These are phyloP conservation scores for Populus pruinosa DNA, from an alignment of 345 rosid genomes.

Conservation along the genomic window DNA sequence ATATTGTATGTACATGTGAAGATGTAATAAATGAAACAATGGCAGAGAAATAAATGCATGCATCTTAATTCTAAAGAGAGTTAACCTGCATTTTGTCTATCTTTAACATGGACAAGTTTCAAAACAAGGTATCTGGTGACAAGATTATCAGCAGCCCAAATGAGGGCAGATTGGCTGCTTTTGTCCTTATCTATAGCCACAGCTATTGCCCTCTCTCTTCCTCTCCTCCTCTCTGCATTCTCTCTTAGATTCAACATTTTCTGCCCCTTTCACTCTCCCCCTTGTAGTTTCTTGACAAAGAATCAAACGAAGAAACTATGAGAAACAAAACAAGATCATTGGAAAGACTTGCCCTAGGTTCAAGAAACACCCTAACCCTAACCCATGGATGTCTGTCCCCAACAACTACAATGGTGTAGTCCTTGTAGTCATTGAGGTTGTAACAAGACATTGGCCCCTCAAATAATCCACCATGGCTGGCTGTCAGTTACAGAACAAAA, in stretches of 20 bases:
- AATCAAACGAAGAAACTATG: background rate
- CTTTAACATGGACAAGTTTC: conserved; percentile 62
- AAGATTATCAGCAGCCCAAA: conserved; percentile 21
- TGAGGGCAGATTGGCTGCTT: conserved; percentile 15
- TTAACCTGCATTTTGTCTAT: conserved; percentile 10
- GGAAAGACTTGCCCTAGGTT: background rate
- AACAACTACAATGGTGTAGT: background rate
- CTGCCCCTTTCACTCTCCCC: background rate
- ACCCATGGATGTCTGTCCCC: background rate
- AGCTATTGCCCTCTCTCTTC: background rate
- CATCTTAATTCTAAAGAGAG: too few relatives aligned
- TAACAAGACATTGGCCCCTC: background rate
- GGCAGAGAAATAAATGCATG: background rate
- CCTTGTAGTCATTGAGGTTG: background rate
- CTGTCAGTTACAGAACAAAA: background rate
- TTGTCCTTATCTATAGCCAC: conserved; percentile 27
- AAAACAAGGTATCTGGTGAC: conserved; percentile 17
- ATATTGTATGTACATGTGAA: background rate
- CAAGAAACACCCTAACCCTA: background rate
- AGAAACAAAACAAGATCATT: background rate
- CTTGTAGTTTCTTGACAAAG: background rate
- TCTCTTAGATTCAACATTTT: background rate
- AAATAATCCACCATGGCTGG: background rate
- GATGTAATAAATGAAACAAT: background rate
- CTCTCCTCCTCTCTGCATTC: background rate